These are phyloP conservation scores for Morella rubra DNA, from an alignment of 306 rosid genomes.

Conservation along the genomic window DNA sequence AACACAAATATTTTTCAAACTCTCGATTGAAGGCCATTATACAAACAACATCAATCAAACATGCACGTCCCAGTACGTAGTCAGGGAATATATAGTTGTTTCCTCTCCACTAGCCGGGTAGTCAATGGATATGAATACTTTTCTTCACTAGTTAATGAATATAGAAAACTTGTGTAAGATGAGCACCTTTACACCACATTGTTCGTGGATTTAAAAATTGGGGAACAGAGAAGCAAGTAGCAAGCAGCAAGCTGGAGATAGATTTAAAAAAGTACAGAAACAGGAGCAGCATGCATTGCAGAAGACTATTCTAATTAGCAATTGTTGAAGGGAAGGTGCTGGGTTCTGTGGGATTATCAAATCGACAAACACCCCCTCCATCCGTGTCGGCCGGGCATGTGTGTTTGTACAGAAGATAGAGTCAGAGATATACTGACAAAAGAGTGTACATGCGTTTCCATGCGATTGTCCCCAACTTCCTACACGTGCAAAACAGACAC, in stretches of 20 bases:
- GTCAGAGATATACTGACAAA: conserved; percentile 78
- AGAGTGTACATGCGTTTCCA: conserved; percentile 67
- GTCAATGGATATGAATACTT: too few relatives aligned
- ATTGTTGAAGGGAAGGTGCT: conserved; percentile 49
- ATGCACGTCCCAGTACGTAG: neutral
- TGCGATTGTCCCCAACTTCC: conserved; percentile 62
- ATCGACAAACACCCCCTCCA: conserved; percentile 49
- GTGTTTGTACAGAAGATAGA: conserved; percentile 53
- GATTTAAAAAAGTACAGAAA: neutral
- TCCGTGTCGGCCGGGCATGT: conserved; percentile 80
- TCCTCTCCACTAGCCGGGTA: too few relatives aligned
- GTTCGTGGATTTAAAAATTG: neutral
- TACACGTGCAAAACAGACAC: conserved; percentile 55
- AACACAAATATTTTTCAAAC: neutral
- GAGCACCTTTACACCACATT: neutral
- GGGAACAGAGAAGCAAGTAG: too few relatives aligned
- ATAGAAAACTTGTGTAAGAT: neutral
- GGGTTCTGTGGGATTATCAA: conserved; percentile 73
- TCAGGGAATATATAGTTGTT: too few relatives aligned
- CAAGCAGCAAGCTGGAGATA: too few relatives aligned
- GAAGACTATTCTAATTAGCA: conserved; percentile 4
- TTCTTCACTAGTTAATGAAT: too few relatives aligned
- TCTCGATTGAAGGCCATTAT: neutral
- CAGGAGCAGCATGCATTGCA: neutral
- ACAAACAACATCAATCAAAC: neutral